Base-by-base conservation (phyloP, 805 yeast genomes). In the Dipodascus geniculatus region DNA sequence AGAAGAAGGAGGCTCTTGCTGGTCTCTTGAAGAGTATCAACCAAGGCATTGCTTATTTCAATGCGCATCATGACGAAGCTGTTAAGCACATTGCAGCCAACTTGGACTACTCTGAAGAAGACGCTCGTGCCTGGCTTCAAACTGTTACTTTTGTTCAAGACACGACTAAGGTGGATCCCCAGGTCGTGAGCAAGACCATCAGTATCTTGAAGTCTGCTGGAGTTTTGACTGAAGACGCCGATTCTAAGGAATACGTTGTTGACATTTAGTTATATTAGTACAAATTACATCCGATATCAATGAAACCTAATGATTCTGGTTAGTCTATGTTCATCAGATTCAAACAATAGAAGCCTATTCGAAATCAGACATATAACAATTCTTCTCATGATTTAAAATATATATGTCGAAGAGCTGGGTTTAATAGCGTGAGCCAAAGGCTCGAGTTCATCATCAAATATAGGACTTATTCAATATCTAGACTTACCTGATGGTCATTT, bases 61-160 rank as follows among this genome's bases (percentile, higher is more conserved):
- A 75, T 42, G 62, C 59, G 0, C 71, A 89, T 63, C 70, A 71
- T 22, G 83, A 82, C 0, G 88, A 84, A 64, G 83, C 90, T 0
- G 74, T 83, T 4, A 71, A 75, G 48, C 81, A 77, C 64, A 89
- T 90, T 54, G 71, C 78, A 23, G 69, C 74, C 2, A 78, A 85
- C 59, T 74, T 90, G 57, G 96, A 87, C 67, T 89, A 89, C 70
- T 68, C 86, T 0, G 74, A 75, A 52, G 85, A 76, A 50, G 96
- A 89, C 66, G 95, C 96, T 6, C 68, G 72, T 22, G 84, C 79
- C 56, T 89, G 97, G 97, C 72, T 84, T 56, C 75, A 82, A 59
- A 85, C 95, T 0, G 96, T 89, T 4, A 62, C 72, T 58, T 89
- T 88, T 68, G 63, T 70, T 57, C 68, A 74, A 42, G 71, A 75